These are phyloP conservation scores for Globisporangium nagaii DNA, from an alignment of 352 stramenopile genomes.

Conservation along the genomic window DNA sequence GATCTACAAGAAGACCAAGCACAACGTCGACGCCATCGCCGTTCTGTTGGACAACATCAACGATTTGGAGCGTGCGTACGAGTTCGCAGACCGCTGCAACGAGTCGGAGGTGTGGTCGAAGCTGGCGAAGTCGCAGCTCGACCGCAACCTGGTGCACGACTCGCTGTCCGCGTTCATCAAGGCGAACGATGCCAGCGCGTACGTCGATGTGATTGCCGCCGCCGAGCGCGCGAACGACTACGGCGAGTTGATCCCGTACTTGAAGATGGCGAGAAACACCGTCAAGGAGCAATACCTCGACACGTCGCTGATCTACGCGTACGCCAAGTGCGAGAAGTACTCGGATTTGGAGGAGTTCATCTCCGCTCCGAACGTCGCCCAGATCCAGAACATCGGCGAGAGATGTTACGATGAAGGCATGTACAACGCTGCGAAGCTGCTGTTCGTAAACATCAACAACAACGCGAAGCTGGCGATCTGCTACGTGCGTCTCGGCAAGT, in stretches of 20 bases:
- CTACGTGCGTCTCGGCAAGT: slow-evolving; percentile 98
- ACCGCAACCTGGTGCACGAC: slow-evolving; percentile 93
- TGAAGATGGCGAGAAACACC: slow-evolving; percentile 99
- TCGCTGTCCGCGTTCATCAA: slow-evolving; percentile 99
- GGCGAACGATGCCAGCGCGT: slow-evolving; percentile 96
- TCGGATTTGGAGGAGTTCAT: slow-evolving; percentile 99
- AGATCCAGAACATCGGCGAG: slow-evolving; percentile 99
- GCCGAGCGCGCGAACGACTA: slow-evolving; percentile 97
- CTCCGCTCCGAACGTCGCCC: slow-evolving; percentile 97
- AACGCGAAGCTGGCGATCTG: slow-evolving; percentile 99
- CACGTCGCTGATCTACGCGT: slow-evolving; percentile 99
- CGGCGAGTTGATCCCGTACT: slow-evolving; percentile 96
- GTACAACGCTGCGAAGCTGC: slow-evolving; percentile 97
- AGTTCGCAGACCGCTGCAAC: slow-evolving; percentile 98
- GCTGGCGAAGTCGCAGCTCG: slow-evolving; percentile 97
- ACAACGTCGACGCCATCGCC: slow-evolving; percentile 93
- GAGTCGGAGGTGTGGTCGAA: slow-evolving; percentile 99
- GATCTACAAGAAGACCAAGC: slow-evolving; percentile 99
- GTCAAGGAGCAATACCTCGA: slow-evolving; percentile 99
- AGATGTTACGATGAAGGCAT: slow-evolving; percentile 98
- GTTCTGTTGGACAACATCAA: slow-evolving; percentile 96
- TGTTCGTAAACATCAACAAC: slow-evolving; percentile 99
- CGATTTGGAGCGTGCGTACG: slow-evolving; percentile 97
- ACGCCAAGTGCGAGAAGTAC: slow-evolving; percentile 98
- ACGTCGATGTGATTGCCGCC: slow-evolving; percentile 96